Evolutionary conservation across 352 stramenopile genomes (phyloP).

Genomic region (Phytophthora fragariaefolia): DNA sequence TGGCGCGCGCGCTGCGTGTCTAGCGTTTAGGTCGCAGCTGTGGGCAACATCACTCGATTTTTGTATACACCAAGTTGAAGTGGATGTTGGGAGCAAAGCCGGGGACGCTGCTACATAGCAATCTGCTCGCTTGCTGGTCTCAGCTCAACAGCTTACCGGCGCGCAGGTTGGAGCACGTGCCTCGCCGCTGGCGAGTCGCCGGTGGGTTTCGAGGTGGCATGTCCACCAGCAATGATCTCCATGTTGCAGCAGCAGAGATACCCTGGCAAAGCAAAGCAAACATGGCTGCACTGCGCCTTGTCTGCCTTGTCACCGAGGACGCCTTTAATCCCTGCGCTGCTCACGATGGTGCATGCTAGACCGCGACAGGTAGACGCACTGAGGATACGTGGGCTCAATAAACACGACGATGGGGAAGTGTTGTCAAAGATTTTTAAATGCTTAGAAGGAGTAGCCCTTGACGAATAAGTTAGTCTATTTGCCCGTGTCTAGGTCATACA

Average conservation of each 20-base stretch:
- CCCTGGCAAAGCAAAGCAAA: background rate
- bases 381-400: slow-evolving; percentile 5
- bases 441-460: no score
- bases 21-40: slow-evolving; percentile 5
- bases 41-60: background rate
- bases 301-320: slow-evolving; percentile 12
- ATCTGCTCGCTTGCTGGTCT: slow-evolving; percentile 12
- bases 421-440: no score
- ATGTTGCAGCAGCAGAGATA: background rate
- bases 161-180: no score
- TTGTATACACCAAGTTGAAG: slow-evolving; percentile 32
- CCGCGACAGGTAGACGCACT: background rate
- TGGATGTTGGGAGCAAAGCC: background rate
- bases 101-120: background rate
- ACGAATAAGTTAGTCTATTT: slow-evolving; percentile 25
- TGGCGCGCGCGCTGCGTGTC: slow-evolving; percentile 1
- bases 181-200: no score
- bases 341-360: background rate
- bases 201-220: no score
- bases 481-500: slow-evolving; percentile 10
- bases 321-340: slow-evolving; percentile 8
- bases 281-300: slow-evolving; percentile 15
- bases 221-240: background rate
- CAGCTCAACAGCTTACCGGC: no score
- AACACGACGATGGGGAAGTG: slow-evolving; percentile 4